Base-by-base conservation (phyloP, 495 filamentous ascomycete genomes). In the Trichocladium antarcticum region DNA sequence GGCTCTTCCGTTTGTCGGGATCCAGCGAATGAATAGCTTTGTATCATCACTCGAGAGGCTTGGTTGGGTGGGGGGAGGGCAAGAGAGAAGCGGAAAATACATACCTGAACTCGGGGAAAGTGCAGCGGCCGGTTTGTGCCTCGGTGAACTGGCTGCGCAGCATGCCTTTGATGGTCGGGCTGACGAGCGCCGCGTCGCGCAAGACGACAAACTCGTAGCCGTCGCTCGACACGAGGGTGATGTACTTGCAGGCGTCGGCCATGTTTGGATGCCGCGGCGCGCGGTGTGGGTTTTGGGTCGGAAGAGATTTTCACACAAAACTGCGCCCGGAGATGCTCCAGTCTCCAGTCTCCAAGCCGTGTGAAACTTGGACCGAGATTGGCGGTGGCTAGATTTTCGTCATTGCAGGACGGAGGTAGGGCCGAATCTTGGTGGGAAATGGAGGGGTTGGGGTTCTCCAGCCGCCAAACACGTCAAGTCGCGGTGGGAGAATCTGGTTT, bases 171-270 rank as follows among this genome's bases (percentile, higher is more conserved):
- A 98, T 85, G 16, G 82, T 82, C 16, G 81, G 81, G 16, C 86
- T 87, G 42, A 85, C 65, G 52, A 77, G 77, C 37, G 87, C 80
- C 0, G 85, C 81, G 39, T 84, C 85, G 38, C 88, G 81, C 6
- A 82, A 80, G 31, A 96, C 68, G 40, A 94, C 77, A 61, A 89
- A 97, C 61, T 95, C 87, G 64, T 83, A 95, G 37, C 82, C 85
- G 62, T 97, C 93, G 49, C 70, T 75, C 0, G 89, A 96, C 16
- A 94, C 73, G 4, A 98, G 75, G 0, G 92, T 95, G 45, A 97
- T 80, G 56, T 84, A 96, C 51, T 84, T 78, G 60, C 64, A 69
- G 7, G 31, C 12, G 7, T 49, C 39, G 3, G 51, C 38, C 50
- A 62, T 57, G 22, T 35, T 41, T 49, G 42, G 20, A 31, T 47